Conservation (phyloP, 2,329 filamentous ascomycete species). For the Stylonectria norvegica region DNA sequence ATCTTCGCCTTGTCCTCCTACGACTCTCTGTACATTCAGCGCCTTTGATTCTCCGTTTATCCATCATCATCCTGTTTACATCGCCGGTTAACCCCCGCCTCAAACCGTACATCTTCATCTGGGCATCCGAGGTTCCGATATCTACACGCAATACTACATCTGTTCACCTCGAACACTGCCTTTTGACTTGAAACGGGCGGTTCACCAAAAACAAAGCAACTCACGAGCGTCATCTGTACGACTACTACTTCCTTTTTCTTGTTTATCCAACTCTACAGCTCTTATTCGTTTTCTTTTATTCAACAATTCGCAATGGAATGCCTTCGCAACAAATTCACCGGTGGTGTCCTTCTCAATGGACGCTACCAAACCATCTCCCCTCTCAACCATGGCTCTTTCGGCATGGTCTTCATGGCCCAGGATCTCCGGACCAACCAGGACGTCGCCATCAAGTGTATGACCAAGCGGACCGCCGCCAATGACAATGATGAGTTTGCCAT, state of each 20-base stretch:
- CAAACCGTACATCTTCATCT: background rate
- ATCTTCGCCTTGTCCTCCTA: slow-evolving; percentile 22
- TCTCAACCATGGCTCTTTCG: slow-evolving; percentile 97
- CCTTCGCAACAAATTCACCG: slow-evolving; percentile 76
- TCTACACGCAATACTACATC: slow-evolving; percentile 14
- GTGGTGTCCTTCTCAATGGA: slow-evolving; percentile 77
- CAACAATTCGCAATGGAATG: slow-evolving; percentile 62
- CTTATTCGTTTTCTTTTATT: slow-evolving; percentile 15
- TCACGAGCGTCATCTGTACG: slow-evolving; percentile 30
- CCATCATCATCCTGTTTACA: slow-evolving; percentile 11
- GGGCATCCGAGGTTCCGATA: background rate
- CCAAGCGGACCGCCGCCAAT: slow-evolving; percentile 68
- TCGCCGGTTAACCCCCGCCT: background rate
- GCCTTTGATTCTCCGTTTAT: slow-evolving; percentile 21
- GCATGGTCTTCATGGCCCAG: slow-evolving; percentile 93
- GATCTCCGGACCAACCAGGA: slow-evolving; percentile 72
- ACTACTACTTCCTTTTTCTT: slow-evolving; percentile 24
- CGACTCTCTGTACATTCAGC: slow-evolving; percentile 35
- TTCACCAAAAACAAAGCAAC: slow-evolving; percentile 9
- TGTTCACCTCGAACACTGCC: slow-evolving; percentile 6
- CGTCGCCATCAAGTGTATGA: slow-evolving; percentile 95
- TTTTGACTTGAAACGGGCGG: background rate
- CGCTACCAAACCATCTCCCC: slow-evolving; percentile 90
- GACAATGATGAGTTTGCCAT: slow-evolving; percentile 64
- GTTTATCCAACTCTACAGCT: slow-evolving; percentile 15